phyloP scores from a whole-genome alignment of 2,329 filamentous ascomycete species.

The Cryphonectria carpinicola region DNA sequence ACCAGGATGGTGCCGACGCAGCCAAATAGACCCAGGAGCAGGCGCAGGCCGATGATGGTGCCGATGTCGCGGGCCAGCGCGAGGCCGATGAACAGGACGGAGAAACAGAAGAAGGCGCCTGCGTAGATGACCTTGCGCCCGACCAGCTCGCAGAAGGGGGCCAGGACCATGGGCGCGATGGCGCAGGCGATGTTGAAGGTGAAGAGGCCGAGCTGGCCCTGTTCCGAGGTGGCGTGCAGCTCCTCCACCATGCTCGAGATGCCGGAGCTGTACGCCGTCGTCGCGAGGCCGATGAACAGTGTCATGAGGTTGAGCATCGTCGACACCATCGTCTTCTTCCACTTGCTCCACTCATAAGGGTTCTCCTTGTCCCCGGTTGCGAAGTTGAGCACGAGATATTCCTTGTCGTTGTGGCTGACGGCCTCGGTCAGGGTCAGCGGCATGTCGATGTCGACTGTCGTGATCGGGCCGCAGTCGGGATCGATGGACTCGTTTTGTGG shows the following conservation, averaged over 20 bases:
- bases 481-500: constrained; percentile 39
- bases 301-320: constrained; percentile 55
- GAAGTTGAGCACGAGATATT: constrained; percentile 52
- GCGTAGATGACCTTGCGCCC: constrained; percentile 51
- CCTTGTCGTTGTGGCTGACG: constrained; percentile 46
- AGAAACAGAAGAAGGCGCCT: constrained; percentile 50
- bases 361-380: constrained; percentile 51
- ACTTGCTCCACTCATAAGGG: constrained; percentile 54
- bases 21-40: constrained; percentile 52
- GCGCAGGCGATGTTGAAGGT: constrained; percentile 54
- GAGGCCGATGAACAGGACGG: constrained; percentile 51
- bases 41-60: constrained; percentile 51
- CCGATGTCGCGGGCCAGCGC: constrained; percentile 52
- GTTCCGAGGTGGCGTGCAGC: constrained; percentile 44
- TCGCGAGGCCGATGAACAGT: constrained; percentile 57
- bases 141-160: constrained; percentile 54
- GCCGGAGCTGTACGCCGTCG: constrained; percentile 55
- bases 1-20: constrained; percentile 55
- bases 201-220: constrained; percentile 54
- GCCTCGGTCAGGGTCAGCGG: constrained; percentile 51
- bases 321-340: constrained; percentile 50
- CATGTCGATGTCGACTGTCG: constrained; percentile 51
- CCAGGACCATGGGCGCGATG: constrained; percentile 50
- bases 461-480: constrained; percentile 41
- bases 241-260: constrained; percentile 51